Conservation (phyloP, 768 basidiomycete species). For the Leucocoprinus sp. region DNA sequence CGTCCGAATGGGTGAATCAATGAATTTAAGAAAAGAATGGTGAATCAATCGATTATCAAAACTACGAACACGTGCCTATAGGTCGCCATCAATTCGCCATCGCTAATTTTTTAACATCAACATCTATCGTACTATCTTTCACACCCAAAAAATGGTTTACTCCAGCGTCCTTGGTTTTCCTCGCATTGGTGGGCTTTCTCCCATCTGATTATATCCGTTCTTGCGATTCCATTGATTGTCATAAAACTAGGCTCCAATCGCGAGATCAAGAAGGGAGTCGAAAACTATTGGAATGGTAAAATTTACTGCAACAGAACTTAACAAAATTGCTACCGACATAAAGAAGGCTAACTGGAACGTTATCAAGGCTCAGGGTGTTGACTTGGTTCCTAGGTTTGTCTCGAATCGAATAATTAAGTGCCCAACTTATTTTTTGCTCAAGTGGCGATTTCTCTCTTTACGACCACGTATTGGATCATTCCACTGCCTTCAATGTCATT, state of each 20-base stretch:
- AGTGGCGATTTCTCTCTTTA: slow-evolving; percentile 99
- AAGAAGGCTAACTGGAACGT: slow-evolving; percentile 83
- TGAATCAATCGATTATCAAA: slow-evolving; percentile 21
- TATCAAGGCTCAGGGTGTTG: slow-evolving; percentile 80
- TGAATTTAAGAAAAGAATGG: neutral
- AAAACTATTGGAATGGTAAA: slow-evolving; percentile 97
- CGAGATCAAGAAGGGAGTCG: slow-evolving; percentile 96
- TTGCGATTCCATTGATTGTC: slow-evolving; percentile 6
- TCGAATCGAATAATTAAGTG: slow-evolving; percentile 14
- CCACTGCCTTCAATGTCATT: slow-evolving; percentile 92
- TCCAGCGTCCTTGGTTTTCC: slow-evolving; percentile 91
- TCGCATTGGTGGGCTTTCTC: slow-evolving; percentile 59
- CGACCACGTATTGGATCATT: slow-evolving; percentile 98
- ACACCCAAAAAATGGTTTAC: slow-evolving; percentile 48
- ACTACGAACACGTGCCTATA: slow-evolving; percentile 31
- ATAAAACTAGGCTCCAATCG: slow-evolving; percentile 68
- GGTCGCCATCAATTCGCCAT: slow-evolving; percentile 17
- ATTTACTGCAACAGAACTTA: slow-evolving; percentile 79
- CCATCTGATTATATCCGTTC: neutral
- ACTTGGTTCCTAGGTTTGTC: slow-evolving; percentile 82
- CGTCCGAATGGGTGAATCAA: neutral
- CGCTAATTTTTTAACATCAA: slow-evolving; percentile 15
- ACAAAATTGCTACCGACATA: slow-evolving; percentile 79
- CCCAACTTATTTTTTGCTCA: slow-evolving; percentile 13
- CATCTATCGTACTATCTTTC: slow-evolving; percentile 12